These are phyloP conservation scores for Plectosphaerella cucumerina DNA, from an alignment of 2,329 filamentous ascomycete genomes.

Conservation along the genomic window DNA sequence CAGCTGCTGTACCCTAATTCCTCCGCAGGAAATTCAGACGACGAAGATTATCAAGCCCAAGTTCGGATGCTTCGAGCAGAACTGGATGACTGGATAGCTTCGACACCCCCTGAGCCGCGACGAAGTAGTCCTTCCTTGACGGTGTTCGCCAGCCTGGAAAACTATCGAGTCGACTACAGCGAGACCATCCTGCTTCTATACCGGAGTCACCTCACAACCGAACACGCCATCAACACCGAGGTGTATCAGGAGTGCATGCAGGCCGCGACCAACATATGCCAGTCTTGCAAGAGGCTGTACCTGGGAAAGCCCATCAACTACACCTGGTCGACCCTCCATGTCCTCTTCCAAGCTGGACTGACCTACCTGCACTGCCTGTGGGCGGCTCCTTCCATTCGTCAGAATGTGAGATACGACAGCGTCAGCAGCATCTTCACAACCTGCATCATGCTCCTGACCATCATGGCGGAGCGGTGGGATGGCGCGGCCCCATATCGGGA, in stretches of 20 bases:
- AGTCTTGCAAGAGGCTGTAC: conserved; percentile 3
- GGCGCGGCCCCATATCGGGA: conserved; percentile 25
- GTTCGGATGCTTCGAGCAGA: conserved; percentile 7
- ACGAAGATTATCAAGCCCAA: no score
- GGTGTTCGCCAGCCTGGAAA: no score
- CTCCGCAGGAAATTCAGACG: no score
- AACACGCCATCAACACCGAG: conserved; percentile 5
- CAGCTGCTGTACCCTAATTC: no score
- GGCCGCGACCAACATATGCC: conserved; percentile 11
- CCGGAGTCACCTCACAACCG: conserved; percentile 14
- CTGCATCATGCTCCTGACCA: conserved; percentile 23
- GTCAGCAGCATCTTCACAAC: conserved; percentile 21
- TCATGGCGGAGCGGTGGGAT: conserved; percentile 26
- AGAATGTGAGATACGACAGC: conserved; percentile 6
- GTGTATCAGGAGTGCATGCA: conserved; percentile 16
- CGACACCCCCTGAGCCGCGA: no score
- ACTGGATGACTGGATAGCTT: conserved; percentile 5
- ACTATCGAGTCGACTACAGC: conserved; percentile 12
- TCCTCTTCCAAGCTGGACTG: conserved; percentile 8
- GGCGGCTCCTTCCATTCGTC: conserved; percentile 17
- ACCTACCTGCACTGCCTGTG: conserved; percentile 26
- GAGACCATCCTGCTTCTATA: conserved; percentile 17
- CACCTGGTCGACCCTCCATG: conserved; percentile 8
- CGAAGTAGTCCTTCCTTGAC: no score
- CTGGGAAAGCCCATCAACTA: conserved; percentile 7